A percentile compares a stretch with the other conserved stretches of the same genome.
Conservation (phyloP, 352 stramenopile species). For the Pythium apleroticum region DNA sequence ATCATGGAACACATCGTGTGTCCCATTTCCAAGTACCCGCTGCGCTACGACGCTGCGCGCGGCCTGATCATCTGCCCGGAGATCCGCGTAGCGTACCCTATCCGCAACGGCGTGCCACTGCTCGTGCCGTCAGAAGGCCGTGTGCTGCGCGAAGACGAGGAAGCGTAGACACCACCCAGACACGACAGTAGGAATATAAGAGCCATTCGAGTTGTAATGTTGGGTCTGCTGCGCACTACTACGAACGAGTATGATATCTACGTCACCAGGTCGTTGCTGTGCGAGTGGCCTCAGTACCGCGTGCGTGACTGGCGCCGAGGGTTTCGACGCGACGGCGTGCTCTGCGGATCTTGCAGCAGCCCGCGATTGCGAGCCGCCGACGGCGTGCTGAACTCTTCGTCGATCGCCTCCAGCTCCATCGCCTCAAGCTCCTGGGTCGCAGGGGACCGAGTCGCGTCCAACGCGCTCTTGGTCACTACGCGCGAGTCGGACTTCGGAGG, state of each 20-base stretch:
- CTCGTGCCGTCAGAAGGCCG: conserved; percentile 76
- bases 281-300: conserved; percentile 48
- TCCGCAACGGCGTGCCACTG: conserved; percentile 65
- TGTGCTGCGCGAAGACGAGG: conserved; percentile 53
- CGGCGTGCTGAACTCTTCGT: conserved; percentile 82
- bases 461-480: conserved; percentile 30
- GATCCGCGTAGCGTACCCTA: conserved; percentile 85
- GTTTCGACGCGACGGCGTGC: conserved; percentile 69
- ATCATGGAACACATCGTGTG: conserved; percentile 81
- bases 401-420: conserved; percentile 78
- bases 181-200: not conserved
- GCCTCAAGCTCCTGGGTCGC: conserved; percentile 63
- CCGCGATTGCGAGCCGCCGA: conserved; percentile 27
- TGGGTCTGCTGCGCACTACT: not conserved
- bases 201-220: conserved; percentile 3
- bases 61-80: conserved; percentile 78
- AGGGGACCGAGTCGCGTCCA: conserved; percentile 38
- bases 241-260: not conserved
- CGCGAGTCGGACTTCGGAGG: conserved; percentile 56
- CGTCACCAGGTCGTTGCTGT: not conserved
- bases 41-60: conserved; percentile 62
- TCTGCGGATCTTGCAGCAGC: conserved; percentile 57
- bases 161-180: conserved; percentile 19
- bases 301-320: conserved; percentile 63
- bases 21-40: conserved; percentile 82